Conservation (phyloP, 306 rosid species). For the Fragaria iinumae region DNA sequence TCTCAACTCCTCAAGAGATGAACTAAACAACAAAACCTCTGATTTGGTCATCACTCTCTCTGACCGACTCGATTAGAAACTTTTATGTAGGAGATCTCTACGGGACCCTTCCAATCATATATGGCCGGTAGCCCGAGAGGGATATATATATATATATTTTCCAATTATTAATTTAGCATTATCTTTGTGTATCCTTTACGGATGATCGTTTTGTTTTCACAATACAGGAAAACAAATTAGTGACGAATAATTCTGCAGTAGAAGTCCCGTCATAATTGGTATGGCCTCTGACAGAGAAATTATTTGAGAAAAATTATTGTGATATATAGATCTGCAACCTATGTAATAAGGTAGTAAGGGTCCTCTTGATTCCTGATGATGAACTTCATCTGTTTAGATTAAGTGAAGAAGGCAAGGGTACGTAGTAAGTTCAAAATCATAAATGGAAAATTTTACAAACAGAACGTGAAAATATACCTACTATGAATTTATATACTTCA, state of each 20-base stretch:
- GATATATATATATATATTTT: not conserved
- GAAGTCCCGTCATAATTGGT: not conserved
- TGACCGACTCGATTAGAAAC: conserved; percentile 9
- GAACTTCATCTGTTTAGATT: too few species aligned
- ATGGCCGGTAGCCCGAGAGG: not conserved
- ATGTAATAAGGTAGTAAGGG: not conserved
- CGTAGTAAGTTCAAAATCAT: too few species aligned
- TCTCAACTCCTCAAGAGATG: not conserved
- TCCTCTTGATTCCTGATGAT: too few species aligned
- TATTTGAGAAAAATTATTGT: not conserved
- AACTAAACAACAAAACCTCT: conserved; percentile 4
- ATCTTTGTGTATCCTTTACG: conserved; percentile 16
- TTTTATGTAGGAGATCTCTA: not conserved
- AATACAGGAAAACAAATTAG: not conserved
- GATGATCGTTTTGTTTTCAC: not conserved
- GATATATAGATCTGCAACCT: not conserved
- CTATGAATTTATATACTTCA: too few species aligned
- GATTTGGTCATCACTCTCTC: not conserved
- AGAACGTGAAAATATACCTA: too few species aligned
- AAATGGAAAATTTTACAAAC: too few species aligned
- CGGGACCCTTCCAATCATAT: conserved; percentile 27
- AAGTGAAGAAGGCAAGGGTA: not conserved
- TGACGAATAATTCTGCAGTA: not conserved
- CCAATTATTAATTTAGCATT: not conserved
- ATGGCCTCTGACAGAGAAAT: conserved; percentile 11